Base-by-base conservation (phyloP, 148 eudicot genomes). In the Beta vulgaris region DNA sequence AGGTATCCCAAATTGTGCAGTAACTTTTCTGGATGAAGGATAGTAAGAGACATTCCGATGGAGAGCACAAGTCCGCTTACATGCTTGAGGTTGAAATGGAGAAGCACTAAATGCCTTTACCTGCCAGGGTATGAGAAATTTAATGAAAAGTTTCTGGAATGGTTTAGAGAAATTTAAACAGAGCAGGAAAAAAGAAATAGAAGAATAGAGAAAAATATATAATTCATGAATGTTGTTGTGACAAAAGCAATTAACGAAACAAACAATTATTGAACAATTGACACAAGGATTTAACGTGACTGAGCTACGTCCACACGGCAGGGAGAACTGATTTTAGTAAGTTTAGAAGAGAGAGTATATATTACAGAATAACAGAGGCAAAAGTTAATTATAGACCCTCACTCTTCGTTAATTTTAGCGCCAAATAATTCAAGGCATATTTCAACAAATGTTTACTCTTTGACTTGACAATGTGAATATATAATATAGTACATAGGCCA, bases 1-100 rank as follows among this genome's bases (percentile, higher is more conserved):
- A 65, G 91, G 85, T 15, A 84, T 76, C 35, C 23, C 19, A 64
- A 75, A 77, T 42, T 80, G 77, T 51, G 82, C 82, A 31, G 48
- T 76, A 49, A 82, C 72, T 63, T 67, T 69, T 74, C 72, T 87
- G 21, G 55, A 73, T 69, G 74, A 44, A 42, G 69, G 42, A 13
- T 67, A 44, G 69, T 32, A 68, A 35, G 80, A 83, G 72, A 29
- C 32, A 32, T 43, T 61, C n/a, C 25, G 68, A 68, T 73, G 70
- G 46, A 36, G 35, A 36, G 59, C 42, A 73, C 39, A 18, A 23
- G 42, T 29, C n/a, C 72, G 31, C 3, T 39, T 39, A 48, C 39
- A 7, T 28, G 10, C 11, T 53, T 46, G 77, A 37, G 37, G 68
- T 73, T n/a, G 77, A 48, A 55, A 72, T 42, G 58, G 32, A 44